A percentile compares a stretch with the other conserved stretches of the same genome.
Conservation (phyloP, 495 filamentous ascomycete genomes). For the Tuber borchii region DNA sequence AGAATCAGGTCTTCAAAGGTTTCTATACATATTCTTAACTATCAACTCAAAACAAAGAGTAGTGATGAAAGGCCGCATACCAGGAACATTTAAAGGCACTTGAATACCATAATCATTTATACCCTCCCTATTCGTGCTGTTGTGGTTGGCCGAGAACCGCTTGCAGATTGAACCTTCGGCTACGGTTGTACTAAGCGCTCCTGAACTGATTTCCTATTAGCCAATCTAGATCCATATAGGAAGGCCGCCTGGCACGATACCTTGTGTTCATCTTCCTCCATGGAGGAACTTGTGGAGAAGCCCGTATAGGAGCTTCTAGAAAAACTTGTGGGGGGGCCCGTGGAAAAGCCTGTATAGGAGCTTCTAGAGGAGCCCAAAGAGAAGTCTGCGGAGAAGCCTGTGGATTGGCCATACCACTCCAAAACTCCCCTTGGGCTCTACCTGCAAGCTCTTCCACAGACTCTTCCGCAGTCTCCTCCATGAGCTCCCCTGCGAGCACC, state of each 20-base stretch:
- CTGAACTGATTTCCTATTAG: background rate
- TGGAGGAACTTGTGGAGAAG: too few species aligned
- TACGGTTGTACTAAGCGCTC: background rate
- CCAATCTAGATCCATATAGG: background rate
- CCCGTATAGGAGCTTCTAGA: too few species aligned
- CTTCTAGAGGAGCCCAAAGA: too few species aligned
- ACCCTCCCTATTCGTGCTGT: too few species aligned
- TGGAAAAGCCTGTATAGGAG: too few species aligned
- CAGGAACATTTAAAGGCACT: background rate
- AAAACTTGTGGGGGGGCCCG: too few species aligned
- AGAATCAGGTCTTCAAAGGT: background rate
- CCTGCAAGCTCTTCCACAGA: too few species aligned
- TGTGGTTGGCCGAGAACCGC: too few species aligned
- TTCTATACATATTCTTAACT: background rate
- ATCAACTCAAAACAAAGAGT: background rate
- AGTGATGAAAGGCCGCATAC: background rate
- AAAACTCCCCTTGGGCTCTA: too few species aligned
- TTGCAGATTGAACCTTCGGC: background rate
- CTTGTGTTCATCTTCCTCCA: background rate
- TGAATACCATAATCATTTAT: background rate
- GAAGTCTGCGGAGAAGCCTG: too few species aligned
- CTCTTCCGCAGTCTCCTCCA: too few species aligned
- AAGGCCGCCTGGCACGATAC: background rate
- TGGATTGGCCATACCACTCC: slow-evolving; percentile 30
- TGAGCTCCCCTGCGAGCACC: too few species aligned